Evolutionary conservation across 805 yeast species (phyloP).

Genomic region (Cyberlindnera amylophila): DNA sequence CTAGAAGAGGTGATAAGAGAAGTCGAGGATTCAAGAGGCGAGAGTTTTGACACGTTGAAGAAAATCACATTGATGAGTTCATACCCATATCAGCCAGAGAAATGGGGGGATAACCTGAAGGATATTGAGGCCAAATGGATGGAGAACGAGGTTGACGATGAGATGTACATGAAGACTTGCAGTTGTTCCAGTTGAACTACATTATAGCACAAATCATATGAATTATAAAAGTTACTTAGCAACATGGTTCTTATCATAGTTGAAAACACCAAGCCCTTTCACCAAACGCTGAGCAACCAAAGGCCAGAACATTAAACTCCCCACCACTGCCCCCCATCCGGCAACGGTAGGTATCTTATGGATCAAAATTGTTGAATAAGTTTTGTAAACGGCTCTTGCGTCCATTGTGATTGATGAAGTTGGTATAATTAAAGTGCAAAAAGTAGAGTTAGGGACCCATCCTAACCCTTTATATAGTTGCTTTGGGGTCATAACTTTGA

Average conservation of each 20-base stretch:
- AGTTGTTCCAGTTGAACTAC: conserved; percentile 53
- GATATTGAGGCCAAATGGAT: conserved; percentile 57
- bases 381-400: not conserved
- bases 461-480: too few relatives aligned
- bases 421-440: too few relatives aligned
- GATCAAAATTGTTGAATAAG: conserved; percentile 5
- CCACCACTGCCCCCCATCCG: conserved; percentile 4
- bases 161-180: conserved; percentile 63
- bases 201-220: too few relatives aligned
- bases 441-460: too few relatives aligned
- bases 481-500: too few relatives aligned
- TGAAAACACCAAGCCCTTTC: conserved; percentile 2
- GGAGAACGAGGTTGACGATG: conserved; percentile 46
- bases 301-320: conserved; percentile 5
- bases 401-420: too few relatives aligned
- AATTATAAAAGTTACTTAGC: not conserved
- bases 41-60: conserved; percentile 47
- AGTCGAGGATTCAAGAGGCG: conserved; percentile 47
- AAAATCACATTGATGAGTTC: conserved; percentile 69
- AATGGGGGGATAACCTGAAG: conserved; percentile 66
- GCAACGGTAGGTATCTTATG: conserved; percentile 3
- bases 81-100: conserved; percentile 62
- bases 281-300: conserved; percentile 3
- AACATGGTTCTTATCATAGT: conserved; percentile 1
- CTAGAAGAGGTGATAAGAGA: conserved; percentile 73